Percentiles rank a stretch among this genome's conserved stretches.
phyloP scores from a whole-genome alignment of 495 filamentous ascomycete species.

The Penicillium alfredii region DNA sequence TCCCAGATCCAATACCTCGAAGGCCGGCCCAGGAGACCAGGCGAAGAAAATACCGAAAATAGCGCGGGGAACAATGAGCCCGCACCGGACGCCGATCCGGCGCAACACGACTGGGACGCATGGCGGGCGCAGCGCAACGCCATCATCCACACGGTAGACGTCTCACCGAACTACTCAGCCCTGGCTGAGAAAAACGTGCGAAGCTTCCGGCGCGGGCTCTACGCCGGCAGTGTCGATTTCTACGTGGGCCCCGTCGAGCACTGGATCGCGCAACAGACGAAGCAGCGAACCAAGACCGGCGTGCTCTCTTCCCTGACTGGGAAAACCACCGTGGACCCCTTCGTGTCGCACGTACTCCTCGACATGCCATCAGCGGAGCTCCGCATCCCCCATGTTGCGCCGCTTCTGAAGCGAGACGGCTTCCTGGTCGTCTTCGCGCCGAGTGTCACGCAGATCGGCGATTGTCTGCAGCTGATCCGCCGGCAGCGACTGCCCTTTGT shows the following conservation, averaged over 20 bases:
- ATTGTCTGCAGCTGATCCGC: conserved; percentile 50
- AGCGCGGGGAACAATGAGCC: conserved; percentile 1
- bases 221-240: conserved; percentile 61
- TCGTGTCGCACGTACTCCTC: conserved; percentile 61
- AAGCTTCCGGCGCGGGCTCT: conserved; percentile 64
- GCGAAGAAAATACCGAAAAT: conserved; percentile 13
- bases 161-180: conserved; percentile 48
- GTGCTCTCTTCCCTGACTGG: conserved; percentile 13
- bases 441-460: conserved; percentile 68
- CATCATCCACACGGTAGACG: conserved; percentile 66
- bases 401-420: conserved; percentile 56
- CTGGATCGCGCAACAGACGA: conserved; percentile 53
- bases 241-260: conserved; percentile 57
- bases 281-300: conserved; percentile 21
- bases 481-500: conserved; percentile 47
- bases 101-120: conserved; percentile 31
- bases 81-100: conserved; percentile 6
- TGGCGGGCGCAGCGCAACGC: conserved; percentile 54
- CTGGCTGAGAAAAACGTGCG: conserved; percentile 55
- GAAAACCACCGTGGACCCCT: conserved; percentile 37
- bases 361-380: conserved; percentile 60
- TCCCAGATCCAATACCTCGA: conserved; percentile 36
- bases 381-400: conserved; percentile 51
- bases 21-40: conserved; percentile 21
- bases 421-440: conserved; percentile 64